Conservation (phyloP, 2,329 filamentous ascomycete genomes). For the Colletotrichum endophyticum region DNA sequence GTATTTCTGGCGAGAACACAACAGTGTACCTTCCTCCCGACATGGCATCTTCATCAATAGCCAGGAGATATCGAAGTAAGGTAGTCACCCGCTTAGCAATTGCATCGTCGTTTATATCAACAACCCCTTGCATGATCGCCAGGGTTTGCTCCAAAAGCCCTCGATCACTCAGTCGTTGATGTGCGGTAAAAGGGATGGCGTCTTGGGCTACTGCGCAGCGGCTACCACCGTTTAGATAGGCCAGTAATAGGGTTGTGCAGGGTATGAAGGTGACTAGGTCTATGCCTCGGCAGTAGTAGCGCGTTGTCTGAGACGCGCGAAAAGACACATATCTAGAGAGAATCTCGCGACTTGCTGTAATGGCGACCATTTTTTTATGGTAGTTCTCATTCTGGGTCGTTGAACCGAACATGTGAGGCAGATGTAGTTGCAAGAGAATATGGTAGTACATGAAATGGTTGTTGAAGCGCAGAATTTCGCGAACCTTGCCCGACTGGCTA, state of each 20-base stretch:
- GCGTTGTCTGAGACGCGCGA: slow-evolving; percentile 29
- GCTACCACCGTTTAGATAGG: slow-evolving; percentile 30
- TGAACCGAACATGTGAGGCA: slow-evolving; percentile 39
- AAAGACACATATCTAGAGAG: slow-evolving; percentile 38
- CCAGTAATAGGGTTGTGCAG: slow-evolving; percentile 39
- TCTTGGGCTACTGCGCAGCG: not conserved
- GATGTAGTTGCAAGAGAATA: slow-evolving; percentile 42
- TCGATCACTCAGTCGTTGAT: slow-evolving; percentile 44
- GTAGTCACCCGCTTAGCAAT: slow-evolving; percentile 33
- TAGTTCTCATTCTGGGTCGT: not conserved
- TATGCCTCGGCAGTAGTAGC: slow-evolving; percentile 23
- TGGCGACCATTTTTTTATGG: slow-evolving; percentile 32
- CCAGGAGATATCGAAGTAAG: slow-evolving; percentile 33
- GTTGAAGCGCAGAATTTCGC: slow-evolving; percentile 26
- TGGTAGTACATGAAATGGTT: slow-evolving; percentile 42
- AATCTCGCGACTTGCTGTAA: slow-evolving; percentile 42
- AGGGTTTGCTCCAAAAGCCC: slow-evolving; percentile 41
- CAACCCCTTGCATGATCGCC: slow-evolving; percentile 36
- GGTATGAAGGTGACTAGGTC: slow-evolving; percentile 44
- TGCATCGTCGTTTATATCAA: slow-evolving; percentile 30
- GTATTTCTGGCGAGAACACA: not conserved
- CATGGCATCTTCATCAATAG: slow-evolving; percentile 34
- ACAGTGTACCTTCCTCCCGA: not conserved
- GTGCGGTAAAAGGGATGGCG: slow-evolving; percentile 29
- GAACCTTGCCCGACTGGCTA: slow-evolving; percentile 15